These are phyloP conservation scores for Trebouxia sp. DNA, from an alignment of 139 green algal species.

Conservation along the genomic window DNA sequence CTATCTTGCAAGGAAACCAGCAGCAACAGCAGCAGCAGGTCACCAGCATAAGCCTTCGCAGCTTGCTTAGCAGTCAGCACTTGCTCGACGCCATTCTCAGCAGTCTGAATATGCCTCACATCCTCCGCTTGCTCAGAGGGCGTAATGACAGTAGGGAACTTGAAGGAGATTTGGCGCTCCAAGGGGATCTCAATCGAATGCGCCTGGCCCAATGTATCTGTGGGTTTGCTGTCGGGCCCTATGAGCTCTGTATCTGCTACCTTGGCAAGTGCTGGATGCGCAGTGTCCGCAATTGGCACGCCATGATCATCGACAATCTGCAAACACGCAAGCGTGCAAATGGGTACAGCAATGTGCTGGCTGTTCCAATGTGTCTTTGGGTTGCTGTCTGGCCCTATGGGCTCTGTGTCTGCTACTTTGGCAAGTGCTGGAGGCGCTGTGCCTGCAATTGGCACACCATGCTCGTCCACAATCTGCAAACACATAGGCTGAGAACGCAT, in stretches of 20 bases:
- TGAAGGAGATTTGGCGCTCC: conserved; percentile 33
- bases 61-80: conserved; percentile 35
- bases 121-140: conserved; percentile 48
- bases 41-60: conserved; percentile 42
- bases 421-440: too few species aligned
- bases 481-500: too few species aligned
- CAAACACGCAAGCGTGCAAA: not conserved
- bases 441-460: conserved; percentile 23
- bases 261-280: not conserved
- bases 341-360: too few species aligned
- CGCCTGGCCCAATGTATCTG: not conserved
- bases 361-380: too few species aligned
- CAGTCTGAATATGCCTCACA: conserved; percentile 16
- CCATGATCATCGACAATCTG: conserved; percentile 24
- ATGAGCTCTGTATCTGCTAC: not conserved
- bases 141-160: conserved; percentile 47
- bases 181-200: conserved; percentile 1
- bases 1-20: too few species aligned
- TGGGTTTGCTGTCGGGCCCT: conserved; percentile 4
- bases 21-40: conserved; percentile 5
- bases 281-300: not conserved
- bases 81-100: not conserved
- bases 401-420: too few species aligned
- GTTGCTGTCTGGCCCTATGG: too few species aligned
- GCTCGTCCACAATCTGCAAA: conserved; percentile 23